phyloP scores from a whole-genome alignment of 495 filamentous ascomycete genomes.

The Penicillium mononematosum region DNA sequence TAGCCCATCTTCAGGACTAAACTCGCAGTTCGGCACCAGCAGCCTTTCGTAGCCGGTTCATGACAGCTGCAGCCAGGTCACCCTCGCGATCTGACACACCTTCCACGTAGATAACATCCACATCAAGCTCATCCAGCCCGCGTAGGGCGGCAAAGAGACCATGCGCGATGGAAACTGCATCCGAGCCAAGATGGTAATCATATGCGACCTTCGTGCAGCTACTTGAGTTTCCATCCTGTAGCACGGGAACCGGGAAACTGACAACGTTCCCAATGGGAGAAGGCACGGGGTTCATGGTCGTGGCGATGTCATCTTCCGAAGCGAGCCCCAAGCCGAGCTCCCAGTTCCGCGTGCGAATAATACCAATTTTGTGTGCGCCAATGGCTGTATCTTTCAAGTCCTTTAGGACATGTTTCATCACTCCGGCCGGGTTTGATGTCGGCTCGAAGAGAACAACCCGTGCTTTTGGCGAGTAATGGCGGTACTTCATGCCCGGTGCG shows the following conservation, averaged over 20 bases:
- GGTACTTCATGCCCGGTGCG: conserved; percentile 98
- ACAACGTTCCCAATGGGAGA: conserved; percentile 32
- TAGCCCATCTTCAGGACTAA: conserved; percentile 21
- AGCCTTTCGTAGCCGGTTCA: conserved; percentile 93
- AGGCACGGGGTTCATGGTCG: conserved; percentile 26
- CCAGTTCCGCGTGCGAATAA: conserved; percentile 50
- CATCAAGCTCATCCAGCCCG: conserved; percentile 74
- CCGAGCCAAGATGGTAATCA: conserved; percentile 61
- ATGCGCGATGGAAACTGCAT: conserved; percentile 72
- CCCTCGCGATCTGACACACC: conserved; percentile 73
- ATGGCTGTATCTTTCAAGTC: conserved; percentile 40
- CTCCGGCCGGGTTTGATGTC: conserved; percentile 33
- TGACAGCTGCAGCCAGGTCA: conserved; percentile 87
- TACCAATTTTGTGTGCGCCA: conserved; percentile 44
- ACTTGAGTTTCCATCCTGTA: conserved; percentile 24
- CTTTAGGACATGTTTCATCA: conserved; percentile 34
- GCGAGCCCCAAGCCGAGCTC: conserved; percentile 33
- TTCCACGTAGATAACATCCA: conserved; percentile 88
- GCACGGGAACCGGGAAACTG: conserved; percentile 34
- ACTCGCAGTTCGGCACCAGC: conserved; percentile 53
- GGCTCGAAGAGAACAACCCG: conserved; percentile 78
- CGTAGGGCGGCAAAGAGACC: conserved; percentile 84
- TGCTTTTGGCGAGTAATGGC: conserved; percentile 93
- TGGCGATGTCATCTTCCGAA: conserved; percentile 27
- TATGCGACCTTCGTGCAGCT: conserved; percentile 37